Evolutionary conservation across 1,139 yeast genomes (phyloP), one percentile per base, ranked within the genome.

Genomic region (Lodderomyces parapsilosis): DNA sequence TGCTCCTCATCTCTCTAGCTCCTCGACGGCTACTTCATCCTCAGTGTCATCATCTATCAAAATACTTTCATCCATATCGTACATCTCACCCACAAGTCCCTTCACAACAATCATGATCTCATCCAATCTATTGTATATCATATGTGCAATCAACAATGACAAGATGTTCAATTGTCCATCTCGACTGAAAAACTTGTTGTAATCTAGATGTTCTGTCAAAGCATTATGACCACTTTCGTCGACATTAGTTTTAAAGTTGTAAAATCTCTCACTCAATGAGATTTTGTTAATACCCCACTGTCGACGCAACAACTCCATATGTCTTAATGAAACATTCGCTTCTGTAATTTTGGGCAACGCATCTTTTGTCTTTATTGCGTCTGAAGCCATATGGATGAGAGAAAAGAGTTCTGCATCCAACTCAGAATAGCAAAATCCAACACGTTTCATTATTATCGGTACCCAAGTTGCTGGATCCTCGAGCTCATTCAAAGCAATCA

Each of bases 41-140:
- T 36, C 33, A 19, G 27, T 33, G 14, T 41, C 49, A 4, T 43
- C 45, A 6, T 49, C 53, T 19, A 39, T 19, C 14, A 50, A 30
- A 9, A 44, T 33, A 14, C 31, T 38, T 18, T 49, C 49, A 32
- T 47, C 50, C 15, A 47, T 49, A 43, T 64, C 68, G 41, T 56
- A 68, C 46, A 63, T 63, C 41, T 68, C 74, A 1, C 74, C 74
- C 9, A 68, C 74, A 37, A 68, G 55, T 4, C 65, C 58, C 46
- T 68, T 68, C 14, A 63, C 59, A 13, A 62, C 51, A 7, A 66
- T 44, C 47, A 63, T 59, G 6, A 62, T 56, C 43, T 63, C 64
- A 49, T 68, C 74, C 5, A 67, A 43, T 24, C 65, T 56, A 36
- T 57, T 57, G 45, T 66, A 68, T 8, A 66, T 60, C 51, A 65